These are phyloP conservation scores for Magnolia kwangsiensis DNA, from an alignment of 164 flowering plant species.

Conservation along the genomic window DNA sequence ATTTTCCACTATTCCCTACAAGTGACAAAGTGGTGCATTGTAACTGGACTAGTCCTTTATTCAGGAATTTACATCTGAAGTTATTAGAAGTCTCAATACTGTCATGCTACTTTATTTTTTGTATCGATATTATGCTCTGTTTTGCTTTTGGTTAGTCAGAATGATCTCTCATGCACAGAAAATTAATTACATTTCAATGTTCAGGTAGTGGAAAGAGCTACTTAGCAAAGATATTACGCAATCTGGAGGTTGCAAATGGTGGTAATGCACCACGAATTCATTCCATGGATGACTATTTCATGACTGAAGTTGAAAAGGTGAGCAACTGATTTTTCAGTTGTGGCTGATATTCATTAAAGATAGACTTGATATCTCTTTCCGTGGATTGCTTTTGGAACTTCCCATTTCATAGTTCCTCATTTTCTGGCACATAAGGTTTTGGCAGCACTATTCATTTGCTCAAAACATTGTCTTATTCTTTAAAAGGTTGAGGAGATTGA, in stretches of 20 bases:
- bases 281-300: slow-evolving; percentile 98
- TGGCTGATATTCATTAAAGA: neutral
- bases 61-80: too few species aligned
- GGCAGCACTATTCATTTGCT: neutral
- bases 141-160: too few species aligned
- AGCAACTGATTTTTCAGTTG: neutral
- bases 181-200: too few species aligned
- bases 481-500: slow-evolving; percentile 69
- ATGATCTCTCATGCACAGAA: too few species aligned
- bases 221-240: slow-evolving; percentile 85
- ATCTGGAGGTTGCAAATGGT: slow-evolving; percentile 92
- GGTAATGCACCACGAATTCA: slow-evolving; percentile 84
- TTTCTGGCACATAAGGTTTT: neutral
- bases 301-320: slow-evolving; percentile 85
- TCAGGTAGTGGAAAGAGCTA: slow-evolving; percentile 69
- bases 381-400: neutral
- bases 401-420: neutral
- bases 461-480: neutral
- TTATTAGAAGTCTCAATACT: too few species aligned
- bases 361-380: neutral
- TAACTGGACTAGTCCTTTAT: too few species aligned
- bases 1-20: too few species aligned
- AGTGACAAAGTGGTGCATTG: too few species aligned
- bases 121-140: too few species aligned
- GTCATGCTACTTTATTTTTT: too few species aligned